phyloP scores from a whole-genome alignment of 768 basidiomycete genomes.

The Fomitopsis pulvina region DNA sequence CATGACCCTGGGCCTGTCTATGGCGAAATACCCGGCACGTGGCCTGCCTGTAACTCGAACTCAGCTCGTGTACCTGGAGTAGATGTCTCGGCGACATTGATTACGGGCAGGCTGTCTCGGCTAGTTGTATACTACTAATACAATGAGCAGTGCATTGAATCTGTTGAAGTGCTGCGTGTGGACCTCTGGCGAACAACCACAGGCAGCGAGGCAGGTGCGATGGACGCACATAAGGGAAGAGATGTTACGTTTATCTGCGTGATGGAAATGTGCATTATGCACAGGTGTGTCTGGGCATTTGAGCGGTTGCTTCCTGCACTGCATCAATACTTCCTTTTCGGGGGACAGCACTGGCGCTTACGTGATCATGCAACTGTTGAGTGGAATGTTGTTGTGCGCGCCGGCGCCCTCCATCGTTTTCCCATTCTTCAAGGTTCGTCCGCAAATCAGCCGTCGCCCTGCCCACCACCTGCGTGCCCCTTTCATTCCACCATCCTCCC shows the following conservation, averaged over 20 bases:
- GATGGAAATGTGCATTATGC: neutral
- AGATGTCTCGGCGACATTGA: too few species aligned
- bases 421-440: constrained; percentile 5
- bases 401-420: constrained; percentile 4
- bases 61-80: too few species aligned
- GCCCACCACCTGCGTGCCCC: neutral
- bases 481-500: neutral
- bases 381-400: neutral
- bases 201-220: too few species aligned
- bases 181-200: too few species aligned
- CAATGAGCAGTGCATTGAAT: too few species aligned
- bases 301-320: constrained; percentile 5
- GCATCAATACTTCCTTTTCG: constrained; percentile 6
- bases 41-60: too few species aligned
- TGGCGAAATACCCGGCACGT: too few species aligned
- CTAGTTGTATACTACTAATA: too few species aligned
- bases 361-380: constrained; percentile 3
- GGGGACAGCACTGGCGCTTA: constrained; percentile 4
- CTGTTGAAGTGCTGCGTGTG: too few species aligned
- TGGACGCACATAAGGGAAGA: too few species aligned
- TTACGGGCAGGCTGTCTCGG: too few species aligned
- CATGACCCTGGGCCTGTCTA: too few species aligned
- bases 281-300: neutral
- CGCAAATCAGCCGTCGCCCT: neutral
- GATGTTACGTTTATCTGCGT: neutral